Evolutionary conservation across 768 basidiomycete genomes (phyloP), one percentile per base, ranked within the genome.

Genomic region (Suillus hirtellus): DNA sequence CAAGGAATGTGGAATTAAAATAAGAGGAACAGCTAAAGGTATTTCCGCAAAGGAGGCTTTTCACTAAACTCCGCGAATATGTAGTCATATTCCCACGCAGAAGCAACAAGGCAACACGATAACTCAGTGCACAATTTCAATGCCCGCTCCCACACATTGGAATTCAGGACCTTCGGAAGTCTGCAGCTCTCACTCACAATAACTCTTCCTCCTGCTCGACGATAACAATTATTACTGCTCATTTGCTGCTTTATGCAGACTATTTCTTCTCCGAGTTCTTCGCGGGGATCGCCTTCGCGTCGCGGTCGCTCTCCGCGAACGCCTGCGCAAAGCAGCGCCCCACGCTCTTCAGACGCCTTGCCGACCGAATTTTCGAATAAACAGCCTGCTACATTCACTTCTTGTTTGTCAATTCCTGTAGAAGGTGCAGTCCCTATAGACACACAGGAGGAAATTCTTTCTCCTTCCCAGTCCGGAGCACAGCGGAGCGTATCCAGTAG

Each of bases 361-460:
- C 65, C 80, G 79, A 70, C 76, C 80, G 73, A 85, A 80, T 78
- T 80, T 82, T 73, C 73, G 82, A 83, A 78, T 78, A 75, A 76
- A 76, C 73, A 75, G 21, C 66, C 77, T 58, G 81, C 71, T 76
- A 86, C 74, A 68, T 86, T 80, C 83, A 82, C 80, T 59, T 76
- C 91, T 60, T 92, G 87, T 69, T 84, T 93, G 65, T 82, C 86
- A 73, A 93, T 94, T 70, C 84, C 84, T 44, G 91, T 93, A 61
- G 83, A 93, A 74, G 92, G 92, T 66, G 84, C 89, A 34, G 69
- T 84, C 64, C 85, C 90, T 62, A 85, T 90, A 76, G 81, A 85
- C 63, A 69, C 79, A 37, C 80, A 83, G 71, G 78, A 81, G 59
- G 76, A 78, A 67, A 67, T 76, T 62, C 67, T 70, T 7, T 71